A percentile compares a stretch with the other conserved stretches of the same genome.
Evolutionary conservation across 2,329 filamentous ascomycete species (phyloP).

Genomic region (Diaporthe sp.): DNA sequence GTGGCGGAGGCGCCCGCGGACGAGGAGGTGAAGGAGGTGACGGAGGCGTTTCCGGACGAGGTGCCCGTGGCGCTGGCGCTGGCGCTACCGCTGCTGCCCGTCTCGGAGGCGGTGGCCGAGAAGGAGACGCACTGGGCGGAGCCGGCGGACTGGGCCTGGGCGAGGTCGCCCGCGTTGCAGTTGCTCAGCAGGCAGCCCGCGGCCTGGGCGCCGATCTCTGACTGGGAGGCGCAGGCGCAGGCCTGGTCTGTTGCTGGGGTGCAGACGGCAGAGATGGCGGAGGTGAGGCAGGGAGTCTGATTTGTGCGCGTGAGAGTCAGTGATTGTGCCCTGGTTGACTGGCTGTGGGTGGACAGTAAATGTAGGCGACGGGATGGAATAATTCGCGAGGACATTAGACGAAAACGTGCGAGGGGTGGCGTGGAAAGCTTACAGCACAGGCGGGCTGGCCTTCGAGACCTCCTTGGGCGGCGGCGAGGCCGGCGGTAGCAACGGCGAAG

Average conservation of each 20-base stretch:
- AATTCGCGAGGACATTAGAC: neutral
- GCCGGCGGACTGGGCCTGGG: slow-evolving; percentile 49
- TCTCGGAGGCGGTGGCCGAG: slow-evolving; percentile 43
- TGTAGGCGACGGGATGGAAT: neutral
- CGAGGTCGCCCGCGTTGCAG: slow-evolving; percentile 49
- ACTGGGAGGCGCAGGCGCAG: slow-evolving; percentile 64
- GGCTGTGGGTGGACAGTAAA: neutral
- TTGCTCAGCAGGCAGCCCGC: slow-evolving; percentile 50
- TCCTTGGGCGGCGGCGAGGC: slow-evolving; percentile 50
- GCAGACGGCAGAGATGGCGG: slow-evolving; percentile 64
- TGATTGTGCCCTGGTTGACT: neutral
- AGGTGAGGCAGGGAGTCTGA: slow-evolving; percentile 61
- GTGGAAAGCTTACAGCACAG: slow-evolving; percentile 51
- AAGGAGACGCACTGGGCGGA: slow-evolving; percentile 49
- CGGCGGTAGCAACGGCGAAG: slow-evolving; percentile 45
- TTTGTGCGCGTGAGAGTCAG: neutral
- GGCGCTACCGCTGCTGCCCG: slow-evolving; percentile 33
- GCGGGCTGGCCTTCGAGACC: slow-evolving; percentile 52
- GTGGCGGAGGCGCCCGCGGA: neutral
- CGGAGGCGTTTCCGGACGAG: slow-evolving; percentile 22
- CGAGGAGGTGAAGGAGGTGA: slow-evolving; percentile 25
- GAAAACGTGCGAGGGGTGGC: neutral
- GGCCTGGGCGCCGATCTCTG: slow-evolving; percentile 48
- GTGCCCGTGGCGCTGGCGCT: slow-evolving; percentile 33
- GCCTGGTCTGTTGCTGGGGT: slow-evolving; percentile 55